Evolutionary conservation across 345 rosid species (phyloP), one percentile per base, ranked within the genome.

Genomic region (Hibiscus mutabilis): DNA sequence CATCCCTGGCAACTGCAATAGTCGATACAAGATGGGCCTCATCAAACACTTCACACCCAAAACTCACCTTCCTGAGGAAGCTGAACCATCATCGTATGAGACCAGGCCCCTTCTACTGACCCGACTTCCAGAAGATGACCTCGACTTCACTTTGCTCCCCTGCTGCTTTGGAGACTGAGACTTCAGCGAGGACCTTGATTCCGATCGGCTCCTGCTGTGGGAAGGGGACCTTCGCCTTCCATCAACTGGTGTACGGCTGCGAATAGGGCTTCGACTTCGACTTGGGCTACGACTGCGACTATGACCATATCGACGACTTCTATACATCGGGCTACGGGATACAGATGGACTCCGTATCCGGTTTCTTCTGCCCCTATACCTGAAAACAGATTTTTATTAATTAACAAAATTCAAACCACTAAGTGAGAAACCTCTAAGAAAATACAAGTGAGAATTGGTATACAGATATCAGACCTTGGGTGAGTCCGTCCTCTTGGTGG

Each of bases 401-500:
- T 4, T 13, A 46, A 21, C 8, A 27, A 12, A 56, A 57, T 7
- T 33, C 25, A 47, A 72, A 77, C 18, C 11, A 10, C 35, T 60
- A 53, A 84, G 97, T 59, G 95, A 24, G 14, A 46, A 13, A 9
- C 47, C 53, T 10, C n/a, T 18, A 37, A 35, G 27, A 8, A 24
- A 66, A 44, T n/a, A 24, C 29, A 5, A 31, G 5, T 31, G 35
- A 31, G 1, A 25, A 25, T 25, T 10, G 3, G 52, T 44, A 31
- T 52, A 31, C 3, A 19, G 58, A 35, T 18, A 35, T 63, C 77
- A 52, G n/a, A 94, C 98, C 98, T 92, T 21, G 83, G 93, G 69
- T 97, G 92, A 72, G 93, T 88, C 82, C 96, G 88, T 82, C 87
- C 89, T 76, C 97, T 86, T 49, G 84, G 82, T 19, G 96, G 96